Base-by-base conservation (phyloP, 192 early-diverging fungal species). In the Spizellomyces punctatus region DNA sequence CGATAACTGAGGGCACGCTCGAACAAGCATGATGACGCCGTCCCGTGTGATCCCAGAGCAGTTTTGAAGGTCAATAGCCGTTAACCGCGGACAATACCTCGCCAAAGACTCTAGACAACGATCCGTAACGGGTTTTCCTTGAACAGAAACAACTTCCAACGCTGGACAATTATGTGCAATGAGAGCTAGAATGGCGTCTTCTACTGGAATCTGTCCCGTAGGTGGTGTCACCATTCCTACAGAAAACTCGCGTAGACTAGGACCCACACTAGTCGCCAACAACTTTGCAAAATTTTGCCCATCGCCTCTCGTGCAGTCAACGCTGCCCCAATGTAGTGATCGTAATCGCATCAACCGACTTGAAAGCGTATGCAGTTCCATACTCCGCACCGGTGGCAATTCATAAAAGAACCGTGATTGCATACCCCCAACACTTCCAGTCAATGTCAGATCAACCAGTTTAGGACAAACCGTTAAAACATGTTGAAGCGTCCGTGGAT, bases 401-500 rank as follows among this genome's bases (percentile, higher is more conserved):
- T 72, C 61, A 44, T 72, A 64, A 47, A 64, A 72, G 41, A 54
- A 64, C 8, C 70, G 61, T 19, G n/a, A 22, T 10, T 52, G 48
- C 10, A 21, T 17, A 0, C 48, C 54, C 42, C 70, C 70, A 22
- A 17, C 44, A 5, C 45, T 50, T 12, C 70, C 70, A 12, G 70
- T 63, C 14, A 72, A 17, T 16, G 50, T 63, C 0, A 72, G 21
- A 1, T 63, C 6, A 5, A n/a, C 16, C 6, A 72, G n/a, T 6
- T 55, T 5, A 3, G 17, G 44, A 41, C 70, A 72, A 8, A 62
- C 27, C 5, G 9, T 47, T n/a, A 72, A 42, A 42, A 72, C 4
- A 22, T n/a, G 50, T 10, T 45, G 47, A 19, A 72, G 62, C 0
- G 70, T 72, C 9, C 70, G 60, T 14, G 70, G 70, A 49, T 72